Conservation (phyloP, 176 grass and related monocot genomes). For the Alloteropsis semialata region DNA sequence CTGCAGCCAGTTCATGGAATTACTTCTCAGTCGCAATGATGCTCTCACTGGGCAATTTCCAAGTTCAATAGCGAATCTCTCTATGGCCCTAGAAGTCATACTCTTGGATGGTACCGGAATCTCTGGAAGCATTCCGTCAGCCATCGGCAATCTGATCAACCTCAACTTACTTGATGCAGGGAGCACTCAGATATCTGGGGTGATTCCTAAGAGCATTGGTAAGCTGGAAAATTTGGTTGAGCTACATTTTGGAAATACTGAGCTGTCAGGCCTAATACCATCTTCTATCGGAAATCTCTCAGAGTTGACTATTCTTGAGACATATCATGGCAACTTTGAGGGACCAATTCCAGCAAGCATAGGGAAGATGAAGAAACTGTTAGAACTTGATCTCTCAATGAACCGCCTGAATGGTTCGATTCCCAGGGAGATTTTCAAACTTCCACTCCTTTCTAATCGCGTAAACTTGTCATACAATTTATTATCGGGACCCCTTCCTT, state of each 20-base stretch:
- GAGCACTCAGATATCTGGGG: neutral
- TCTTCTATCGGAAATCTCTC: constrained; percentile 11
- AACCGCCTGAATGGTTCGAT: neutral
- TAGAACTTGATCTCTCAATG: neutral
- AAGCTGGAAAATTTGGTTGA: neutral
- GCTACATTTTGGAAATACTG: neutral
- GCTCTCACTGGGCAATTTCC: neutral
- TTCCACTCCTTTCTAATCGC: neutral
- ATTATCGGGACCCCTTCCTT: neutral
- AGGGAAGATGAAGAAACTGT: neutral
- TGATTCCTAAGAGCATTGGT: neutral
- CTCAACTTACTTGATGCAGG: neutral
- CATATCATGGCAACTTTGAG: neutral
- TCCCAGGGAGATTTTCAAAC: neutral
- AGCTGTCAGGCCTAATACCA: constrained; percentile 1
- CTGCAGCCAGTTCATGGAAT: neutral
- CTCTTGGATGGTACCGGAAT: neutral
- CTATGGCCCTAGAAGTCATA: neutral
- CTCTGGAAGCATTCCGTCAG: neutral
- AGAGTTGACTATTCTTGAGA: neutral
- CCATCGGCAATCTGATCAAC: constrained; percentile 11
- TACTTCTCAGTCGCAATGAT: neutral
- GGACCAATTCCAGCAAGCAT: constrained; percentile 21
- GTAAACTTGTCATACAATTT: constrained; percentile 19
- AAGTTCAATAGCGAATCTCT: neutral